Conservation (phyloP, 768 basidiomycete genomes). For the Saitozyma podzolica region DNA sequence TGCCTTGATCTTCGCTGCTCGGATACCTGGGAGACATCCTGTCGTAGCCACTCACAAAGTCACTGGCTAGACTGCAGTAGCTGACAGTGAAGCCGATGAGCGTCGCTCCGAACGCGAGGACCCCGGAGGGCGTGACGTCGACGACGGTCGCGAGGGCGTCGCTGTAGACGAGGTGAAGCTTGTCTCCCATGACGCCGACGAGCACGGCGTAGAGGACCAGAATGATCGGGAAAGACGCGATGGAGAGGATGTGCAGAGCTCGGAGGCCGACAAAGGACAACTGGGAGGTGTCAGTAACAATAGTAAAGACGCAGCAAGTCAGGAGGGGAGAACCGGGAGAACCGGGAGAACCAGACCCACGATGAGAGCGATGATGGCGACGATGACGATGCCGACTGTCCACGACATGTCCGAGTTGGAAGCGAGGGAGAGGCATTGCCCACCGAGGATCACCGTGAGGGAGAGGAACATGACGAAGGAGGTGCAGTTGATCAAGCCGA, state of each 20-base stretch:
- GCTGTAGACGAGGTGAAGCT: conserved; percentile 30
- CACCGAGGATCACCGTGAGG: conserved; percentile 68
- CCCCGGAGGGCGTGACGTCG: conserved; percentile 32
- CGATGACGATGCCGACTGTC: conserved; percentile 57
- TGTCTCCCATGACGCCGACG: conserved; percentile 36
- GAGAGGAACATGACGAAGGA: conserved; percentile 67
- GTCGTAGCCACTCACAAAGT: conserved; percentile 38
- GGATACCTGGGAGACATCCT: not conserved
- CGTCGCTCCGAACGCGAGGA: conserved; percentile 47
- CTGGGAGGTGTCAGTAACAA: conserved; percentile 17
- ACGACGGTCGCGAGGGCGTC: conserved; percentile 21
- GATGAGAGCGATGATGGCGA: conserved; percentile 46
- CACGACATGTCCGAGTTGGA: conserved; percentile 59
- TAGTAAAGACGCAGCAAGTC: not conserved
- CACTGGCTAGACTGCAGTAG: conserved; percentile 47
- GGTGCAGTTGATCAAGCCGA: conserved; percentile 60
- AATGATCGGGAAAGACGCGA: conserved; percentile 48
- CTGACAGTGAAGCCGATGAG: conserved; percentile 51
- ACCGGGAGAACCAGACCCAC: conserved; percentile 23
- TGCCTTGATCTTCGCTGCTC: no score
- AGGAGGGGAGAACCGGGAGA: not conserved
- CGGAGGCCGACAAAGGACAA: conserved; percentile 49
- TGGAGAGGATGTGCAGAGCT: conserved; percentile 47
- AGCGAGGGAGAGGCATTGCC: conserved; percentile 65
- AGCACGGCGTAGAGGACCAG: conserved; percentile 47